Base-by-base conservation (phyloP, 148 eudicot species). In the Chenopodium berlandieri region DNA sequence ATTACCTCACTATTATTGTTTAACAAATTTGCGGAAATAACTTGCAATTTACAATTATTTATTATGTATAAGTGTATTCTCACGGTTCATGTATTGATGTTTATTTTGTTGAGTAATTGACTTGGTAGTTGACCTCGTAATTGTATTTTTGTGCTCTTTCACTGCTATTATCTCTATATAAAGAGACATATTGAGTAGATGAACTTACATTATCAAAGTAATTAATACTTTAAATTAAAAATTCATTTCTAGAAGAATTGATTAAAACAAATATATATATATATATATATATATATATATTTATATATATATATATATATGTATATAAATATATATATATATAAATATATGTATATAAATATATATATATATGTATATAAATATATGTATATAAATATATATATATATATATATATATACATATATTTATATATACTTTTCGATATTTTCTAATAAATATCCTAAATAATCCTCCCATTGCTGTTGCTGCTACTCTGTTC, bases 101-200 rank as follows among this genome's bases (percentile, higher is more conserved):
- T 4, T 37, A 37, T 0, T 37, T 37, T 37, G 40, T 48, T 48
- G 52, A 31, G 19, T 65, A 14, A 54, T 79, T 79, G 81, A 79
- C 75, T 73, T 71, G 58, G 31, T 54, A 22, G 44, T 75, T 73
- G 32, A 73, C 50, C 62, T 30, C 20, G 30, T 25, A 30, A 71
- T 80, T 80, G 77, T 72, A 80, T 76, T 58, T 72, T 80, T 40
- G 40, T 73, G 0, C 17, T 56, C 71, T 44, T 3, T 10, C 20
- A 11, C 22, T 14, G 4, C 14, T 19, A 60, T 71, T 50, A 5
- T 75, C 73, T 20, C 75, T 81, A 81, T 81, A 81, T 75, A 81
- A 68, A 25, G 75, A 27, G 31, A 20, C 22, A 52, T 46, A 22
- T 37, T 37, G 40, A 37, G 16, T 44, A 6, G 37, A 47, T n/a